Evolutionary conservation across 2,329 filamentous ascomycete genomes (phyloP).

Genomic region (Ceratocystis eucalypticola): DNA sequence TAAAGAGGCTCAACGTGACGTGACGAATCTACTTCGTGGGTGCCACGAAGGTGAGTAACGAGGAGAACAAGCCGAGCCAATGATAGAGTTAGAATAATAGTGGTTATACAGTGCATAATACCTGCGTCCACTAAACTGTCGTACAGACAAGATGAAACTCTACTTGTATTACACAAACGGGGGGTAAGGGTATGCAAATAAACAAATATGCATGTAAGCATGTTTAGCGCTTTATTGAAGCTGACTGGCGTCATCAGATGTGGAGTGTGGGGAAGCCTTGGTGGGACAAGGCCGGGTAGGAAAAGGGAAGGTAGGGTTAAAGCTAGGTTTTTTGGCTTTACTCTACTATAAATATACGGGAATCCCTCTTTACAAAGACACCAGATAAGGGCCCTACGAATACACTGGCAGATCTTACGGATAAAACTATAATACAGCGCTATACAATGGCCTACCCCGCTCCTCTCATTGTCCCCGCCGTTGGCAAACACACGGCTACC

Average conservation of each 20-base stretch:
- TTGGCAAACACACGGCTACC: constrained; percentile 77
- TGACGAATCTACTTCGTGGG: background rate
- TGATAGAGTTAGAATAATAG: background rate
- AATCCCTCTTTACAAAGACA: background rate
- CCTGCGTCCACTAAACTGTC: background rate
- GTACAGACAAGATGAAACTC: background rate
- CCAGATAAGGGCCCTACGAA: background rate
- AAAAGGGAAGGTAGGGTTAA: background rate
- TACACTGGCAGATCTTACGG: background rate
- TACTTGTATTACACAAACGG: background rate
- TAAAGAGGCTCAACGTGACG: background rate
- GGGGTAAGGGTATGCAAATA: background rate
- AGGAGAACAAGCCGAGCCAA: background rate
- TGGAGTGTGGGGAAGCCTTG: background rate
- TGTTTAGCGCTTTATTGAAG: background rate
- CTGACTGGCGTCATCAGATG: background rate
- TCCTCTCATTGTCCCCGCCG: constrained; percentile 62
- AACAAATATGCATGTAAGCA: too few species aligned
- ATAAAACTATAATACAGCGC: background rate
- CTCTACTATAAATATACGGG: background rate
- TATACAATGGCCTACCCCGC: constrained; percentile 23
- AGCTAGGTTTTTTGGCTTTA: background rate
- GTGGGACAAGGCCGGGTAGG: background rate
- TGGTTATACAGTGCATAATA: background rate
- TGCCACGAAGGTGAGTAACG: background rate